Evolutionary conservation across 2,329 filamentous ascomycete species (phyloP), one percentile per base, ranked within the genome.

Genomic region (Talaromyces sp.): DNA sequence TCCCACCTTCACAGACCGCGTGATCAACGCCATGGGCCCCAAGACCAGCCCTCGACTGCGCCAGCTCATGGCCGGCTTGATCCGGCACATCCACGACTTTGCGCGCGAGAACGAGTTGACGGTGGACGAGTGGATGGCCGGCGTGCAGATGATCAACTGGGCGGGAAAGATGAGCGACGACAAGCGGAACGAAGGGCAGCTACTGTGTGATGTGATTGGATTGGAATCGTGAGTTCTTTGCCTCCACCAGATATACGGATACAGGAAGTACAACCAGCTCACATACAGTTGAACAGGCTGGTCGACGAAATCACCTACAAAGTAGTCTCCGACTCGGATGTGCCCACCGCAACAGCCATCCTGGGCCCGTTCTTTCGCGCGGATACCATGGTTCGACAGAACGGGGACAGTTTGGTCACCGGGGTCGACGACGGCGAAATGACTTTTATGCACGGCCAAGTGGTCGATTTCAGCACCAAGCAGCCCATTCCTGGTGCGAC

Each of bases 351-450:
- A 2, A 89, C 89, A 4, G 86, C 91, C 46, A 91, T 96, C 65
- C 83, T 96, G 0, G 91, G 91, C 0, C 91, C 91, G 1, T 96
- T 96, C 78, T 96, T 90, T 84, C 84, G 90, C 6, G 82, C 85
- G 50, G 83, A 92, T 66, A 86, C 90, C 0, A 90, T 91, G 5
- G 77, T 83, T 61, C 83, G 87, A 53, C 76, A 85, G n/a, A 89
- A 89, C 69, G 91, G 89, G 55, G 83, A 81, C 52, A 86, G 80
- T 67, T 90, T 95, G 64, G 76, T 59, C 14, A 82, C 83, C 6
- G 71, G 70, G 29, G 75, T 80, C 4, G 68, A 77, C 3, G 76
- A 81, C 60, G 83, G 79, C 27, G 76, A 89, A 63, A 76, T 86
- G 29, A 81, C 82, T 3, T 85, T 81, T 68, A 86, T 91, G 81